Evolutionary conservation across 306 rosid genomes (phyloP).

Genomic region (Prunus armeniaca): DNA sequence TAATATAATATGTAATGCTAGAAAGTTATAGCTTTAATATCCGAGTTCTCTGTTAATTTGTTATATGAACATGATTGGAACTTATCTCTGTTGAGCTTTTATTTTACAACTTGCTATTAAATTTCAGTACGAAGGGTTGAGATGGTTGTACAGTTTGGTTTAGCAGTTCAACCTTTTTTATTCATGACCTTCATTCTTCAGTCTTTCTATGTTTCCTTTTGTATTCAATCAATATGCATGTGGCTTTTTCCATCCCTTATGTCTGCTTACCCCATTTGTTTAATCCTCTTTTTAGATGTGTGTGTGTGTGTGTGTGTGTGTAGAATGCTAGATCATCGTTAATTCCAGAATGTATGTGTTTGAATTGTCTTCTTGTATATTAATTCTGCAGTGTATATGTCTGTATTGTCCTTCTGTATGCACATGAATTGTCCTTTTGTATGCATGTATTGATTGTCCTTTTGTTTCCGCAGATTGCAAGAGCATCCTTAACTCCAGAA

Average conservation of each 20-base stretch:
- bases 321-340: neutral
- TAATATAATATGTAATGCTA: neutral
- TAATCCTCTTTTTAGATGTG: neutral
- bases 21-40: neutral
- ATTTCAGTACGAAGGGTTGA: neutral
- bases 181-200: neutral
- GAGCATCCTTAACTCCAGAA: constrained; percentile 73
- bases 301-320: neutral
- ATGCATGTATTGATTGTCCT: neutral
- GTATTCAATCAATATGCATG: neutral
- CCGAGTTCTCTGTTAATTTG: neutral
- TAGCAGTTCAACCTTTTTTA: neutral
- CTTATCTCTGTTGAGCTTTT: neutral
- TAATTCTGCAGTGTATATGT: neutral
- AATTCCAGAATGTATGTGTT: neutral
- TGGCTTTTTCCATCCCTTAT: neutral
- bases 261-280: neutral
- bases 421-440: neutral
- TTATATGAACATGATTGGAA: neutral
- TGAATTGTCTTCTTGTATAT: neutral
- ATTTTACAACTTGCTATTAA: neutral
- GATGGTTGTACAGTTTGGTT: neutral
- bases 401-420: neutral
- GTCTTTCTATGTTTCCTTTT: neutral
- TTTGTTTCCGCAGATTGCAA: constrained; percentile 60